These are phyloP conservation scores for Cordyceps sp. DNA, from an alignment of 2,329 filamentous ascomycete species.

Conservation along the genomic window DNA sequence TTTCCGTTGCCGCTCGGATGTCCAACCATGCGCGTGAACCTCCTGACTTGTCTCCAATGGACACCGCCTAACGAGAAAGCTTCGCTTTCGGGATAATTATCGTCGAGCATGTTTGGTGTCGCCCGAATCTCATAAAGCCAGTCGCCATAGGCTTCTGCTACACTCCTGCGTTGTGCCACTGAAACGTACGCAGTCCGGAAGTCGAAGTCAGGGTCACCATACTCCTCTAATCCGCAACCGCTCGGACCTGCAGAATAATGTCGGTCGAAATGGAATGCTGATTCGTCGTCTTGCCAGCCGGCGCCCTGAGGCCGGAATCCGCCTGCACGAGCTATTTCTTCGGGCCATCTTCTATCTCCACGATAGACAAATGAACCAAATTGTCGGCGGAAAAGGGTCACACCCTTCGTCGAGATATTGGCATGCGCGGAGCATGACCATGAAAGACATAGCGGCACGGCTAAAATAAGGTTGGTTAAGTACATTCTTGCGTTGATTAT, in stretches of 20 bases:
- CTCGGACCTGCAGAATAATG: conserved; percentile 1
- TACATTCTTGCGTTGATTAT: too few species aligned
- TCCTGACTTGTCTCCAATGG: conserved; percentile 2
- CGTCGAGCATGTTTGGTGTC: conserved; percentile 3
- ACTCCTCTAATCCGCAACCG: conserved; percentile 1
- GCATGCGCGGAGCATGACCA: not conserved
- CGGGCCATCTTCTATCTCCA: conserved; percentile 3
- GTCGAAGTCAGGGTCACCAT: not conserved
- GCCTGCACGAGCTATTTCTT: not conserved
- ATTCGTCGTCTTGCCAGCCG: conserved; percentile 1
- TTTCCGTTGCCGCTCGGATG: not conserved
- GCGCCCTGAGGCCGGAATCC: conserved; percentile 3
- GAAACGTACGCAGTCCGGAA: conserved; percentile 2
- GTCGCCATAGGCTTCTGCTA: not conserved
- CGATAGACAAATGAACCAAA: conserved; percentile 1
- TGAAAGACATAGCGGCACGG: not conserved
- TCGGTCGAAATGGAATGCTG: not conserved
- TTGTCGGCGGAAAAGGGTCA: too few species aligned
- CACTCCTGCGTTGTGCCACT: not conserved
- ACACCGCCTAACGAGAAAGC: conserved; percentile 2
- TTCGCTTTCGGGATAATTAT: conserved; percentile 1
- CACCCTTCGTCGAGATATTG: not conserved
- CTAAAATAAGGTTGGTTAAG: not conserved
- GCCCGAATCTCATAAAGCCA: conserved; percentile 4
- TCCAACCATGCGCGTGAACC: conserved; percentile 1